phyloP scores from a whole-genome alignment of 371 early-diverging fungal species.

The Mucor lusitanicus region DNA sequence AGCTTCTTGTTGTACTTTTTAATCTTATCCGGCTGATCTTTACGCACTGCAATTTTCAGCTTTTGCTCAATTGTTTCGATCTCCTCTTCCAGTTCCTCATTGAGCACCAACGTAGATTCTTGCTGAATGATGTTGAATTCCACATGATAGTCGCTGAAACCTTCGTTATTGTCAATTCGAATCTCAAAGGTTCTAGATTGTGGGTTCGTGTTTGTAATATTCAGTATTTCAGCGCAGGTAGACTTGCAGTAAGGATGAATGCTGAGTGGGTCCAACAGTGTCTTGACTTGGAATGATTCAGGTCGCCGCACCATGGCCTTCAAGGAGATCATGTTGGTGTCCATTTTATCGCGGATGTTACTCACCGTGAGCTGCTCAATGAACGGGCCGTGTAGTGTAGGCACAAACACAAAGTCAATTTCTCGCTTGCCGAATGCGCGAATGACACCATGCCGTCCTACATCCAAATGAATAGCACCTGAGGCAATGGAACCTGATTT shows the following conservation, averaged over 20 bases:
- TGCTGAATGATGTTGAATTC: constrained; percentile 27
- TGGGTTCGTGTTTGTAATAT: constrained; percentile 76
- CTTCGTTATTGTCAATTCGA: constrained; percentile 67
- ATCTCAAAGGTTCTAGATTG: constrained; percentile 79
- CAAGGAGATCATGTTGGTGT: constrained; percentile 74
- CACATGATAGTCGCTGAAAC: constrained; percentile 40
- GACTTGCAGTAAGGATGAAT: constrained; percentile 40
- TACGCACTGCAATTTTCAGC: constrained; percentile 92
- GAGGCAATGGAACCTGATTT: constrained; percentile 96
- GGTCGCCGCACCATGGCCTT: constrained; percentile 92
- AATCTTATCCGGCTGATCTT: constrained; percentile 85
- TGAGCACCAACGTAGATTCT: constrained; percentile 43
- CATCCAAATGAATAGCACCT: constrained; percentile 80
- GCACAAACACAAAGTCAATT: constrained; percentile 89
- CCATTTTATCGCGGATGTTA: constrained; percentile 85
- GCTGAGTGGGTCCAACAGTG: background rate
- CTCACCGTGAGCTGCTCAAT: constrained; percentile 85
- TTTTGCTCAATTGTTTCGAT: constrained; percentile 95
- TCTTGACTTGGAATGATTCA: constrained; percentile 74
- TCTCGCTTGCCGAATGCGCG: constrained; percentile 90
- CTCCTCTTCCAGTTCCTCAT: constrained; percentile 86
- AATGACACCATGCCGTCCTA: constrained; percentile 81
- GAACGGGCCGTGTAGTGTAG: constrained; percentile 83
- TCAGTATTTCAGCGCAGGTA: constrained; percentile 9
- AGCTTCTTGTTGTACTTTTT: constrained; percentile 79